Evolutionary conservation across 1,284 basidiomycete species (phyloP), one percentile per base, ranked within the genome.

Genomic region (Porodaedalea pini): DNA sequence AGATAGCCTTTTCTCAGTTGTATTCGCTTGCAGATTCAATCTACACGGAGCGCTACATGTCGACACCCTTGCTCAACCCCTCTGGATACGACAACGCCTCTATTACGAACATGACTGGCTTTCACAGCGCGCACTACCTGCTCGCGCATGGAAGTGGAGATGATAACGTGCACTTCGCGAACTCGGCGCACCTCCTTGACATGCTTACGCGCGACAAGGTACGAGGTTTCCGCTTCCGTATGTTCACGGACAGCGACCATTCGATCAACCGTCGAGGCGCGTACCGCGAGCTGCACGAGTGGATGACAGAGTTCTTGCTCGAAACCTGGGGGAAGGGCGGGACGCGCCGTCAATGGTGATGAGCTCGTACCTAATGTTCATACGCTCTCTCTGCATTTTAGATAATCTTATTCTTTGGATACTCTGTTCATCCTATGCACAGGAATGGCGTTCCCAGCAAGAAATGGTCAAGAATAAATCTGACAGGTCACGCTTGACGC

Each of bases 1-100:
- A 31, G 17, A n/a, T 43, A 54, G 27, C 19, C 39, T 29, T 23
- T 25, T 31, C 31, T 27, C 13, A 39, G 43, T 29, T 10, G 29
- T 44, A 51, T 32, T 32, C n/a, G 13, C 47, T 62, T 61, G 36
- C 66, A 90, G 90, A 91, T 72, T 88, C 90, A 4, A 85, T 94
- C 54, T 94, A 94, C 70, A 98, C 96, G 1, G 95, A 98, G 68
- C 86, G 96, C n/a, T 98, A 98, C 77, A 94, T 98, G 93, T 86
- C 88, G 64, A 79, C 89, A 25, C 94, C 93, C 0, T 68, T 75
- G 11, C 73, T 80, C 13, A 98, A 99, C 70, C 77, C 79, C 0
- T 80, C 75, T 0, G 96, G 96, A 3, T 99, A 99, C 75, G 71
- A 85, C 62, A 88, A 86, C 44, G 86, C 90, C 11, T 90, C 90